Evolutionary conservation across 495 filamentous ascomycete genomes (phyloP).

Genomic region (Penicillium longicatenatum): DNA sequence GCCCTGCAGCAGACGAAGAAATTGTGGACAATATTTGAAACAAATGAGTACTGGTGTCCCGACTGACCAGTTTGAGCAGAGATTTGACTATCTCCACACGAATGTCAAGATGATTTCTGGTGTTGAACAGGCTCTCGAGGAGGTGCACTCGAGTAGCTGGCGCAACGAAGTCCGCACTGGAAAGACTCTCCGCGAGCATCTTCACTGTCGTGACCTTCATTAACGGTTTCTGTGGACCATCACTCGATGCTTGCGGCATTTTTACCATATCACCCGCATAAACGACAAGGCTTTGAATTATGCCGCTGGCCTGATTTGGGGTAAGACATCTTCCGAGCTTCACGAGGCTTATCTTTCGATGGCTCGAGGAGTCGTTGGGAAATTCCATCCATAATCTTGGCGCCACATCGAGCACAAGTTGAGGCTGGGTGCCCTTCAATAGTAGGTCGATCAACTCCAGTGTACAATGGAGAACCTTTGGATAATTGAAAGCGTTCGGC

Average conservation of each 20-base stretch:
- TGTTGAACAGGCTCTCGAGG: not conserved
- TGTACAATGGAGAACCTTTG: not conserved
- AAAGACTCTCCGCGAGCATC: not conserved
- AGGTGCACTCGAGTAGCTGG: not conserved
- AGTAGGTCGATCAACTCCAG: not conserved
- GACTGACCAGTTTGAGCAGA: not conserved
- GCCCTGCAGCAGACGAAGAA: not conserved
- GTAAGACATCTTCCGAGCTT: not conserved
- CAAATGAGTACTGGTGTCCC: no score
- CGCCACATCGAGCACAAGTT: not conserved
- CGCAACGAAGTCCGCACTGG: not conserved
- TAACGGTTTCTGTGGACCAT: not conserved
- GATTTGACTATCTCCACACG: not conserved
- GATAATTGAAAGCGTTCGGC: not conserved
- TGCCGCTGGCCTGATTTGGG: not conserved
- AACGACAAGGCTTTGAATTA: not conserved
- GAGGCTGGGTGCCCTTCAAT: not conserved
- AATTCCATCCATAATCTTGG: not conserved
- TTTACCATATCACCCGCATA: not conserved
- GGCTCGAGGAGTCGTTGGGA: not conserved
- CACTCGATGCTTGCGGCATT: no score
- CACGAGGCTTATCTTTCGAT: conserved; percentile 3
- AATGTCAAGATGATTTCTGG: not conserved
- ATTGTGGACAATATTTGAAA: not conserved
- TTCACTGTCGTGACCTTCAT: not conserved